Evolutionary conservation across 257 asterid species (phyloP).

Genomic region (Perilla frutescens): DNA sequence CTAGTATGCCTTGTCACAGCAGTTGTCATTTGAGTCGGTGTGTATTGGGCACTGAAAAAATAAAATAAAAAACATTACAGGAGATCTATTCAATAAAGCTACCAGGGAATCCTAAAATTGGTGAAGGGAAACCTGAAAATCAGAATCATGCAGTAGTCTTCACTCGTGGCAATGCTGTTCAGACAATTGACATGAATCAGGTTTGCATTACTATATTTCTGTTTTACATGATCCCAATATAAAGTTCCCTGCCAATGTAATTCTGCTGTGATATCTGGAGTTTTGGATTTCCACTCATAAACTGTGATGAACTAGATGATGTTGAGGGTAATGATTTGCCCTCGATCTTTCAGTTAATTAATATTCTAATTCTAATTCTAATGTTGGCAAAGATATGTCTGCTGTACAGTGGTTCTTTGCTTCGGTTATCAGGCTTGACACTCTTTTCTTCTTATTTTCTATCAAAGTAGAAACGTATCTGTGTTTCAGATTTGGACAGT

Average conservation of each 20-base stretch:
- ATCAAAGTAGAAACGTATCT: constrained; percentile 10
- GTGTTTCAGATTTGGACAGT: constrained; percentile 11
- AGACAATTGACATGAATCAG: constrained; percentile 99
- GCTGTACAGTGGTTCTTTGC: constrained; percentile 27
- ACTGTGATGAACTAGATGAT: constrained; percentile 7
- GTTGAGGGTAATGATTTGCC: constrained; percentile 4
- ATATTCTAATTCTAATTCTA: constrained; percentile 2
- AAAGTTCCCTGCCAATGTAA: background rate
- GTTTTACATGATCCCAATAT: constrained; percentile 24
- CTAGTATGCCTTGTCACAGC: constrained; percentile 10
- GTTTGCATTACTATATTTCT: constrained; percentile 45
- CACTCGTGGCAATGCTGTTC: constrained; percentile 97
- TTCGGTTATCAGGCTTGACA: background rate
- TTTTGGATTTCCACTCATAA: background rate
- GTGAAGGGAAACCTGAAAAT: constrained; percentile 99
- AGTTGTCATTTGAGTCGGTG: constrained; percentile 28
- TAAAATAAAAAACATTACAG: constrained; percentile 46
- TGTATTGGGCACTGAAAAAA: constrained; percentile 17
- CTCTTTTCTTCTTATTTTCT: constrained; percentile 23
- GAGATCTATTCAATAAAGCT: constrained; percentile 91
- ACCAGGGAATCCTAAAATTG: constrained; percentile 98
- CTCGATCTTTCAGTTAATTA: constrained; percentile 15
- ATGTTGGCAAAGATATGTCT: constrained; percentile 19
- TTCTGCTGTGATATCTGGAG: constrained; percentile 2
- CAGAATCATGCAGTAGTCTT: constrained; percentile 95